Evolutionary conservation across 257 asterid species (phyloP), one percentile per base, ranked within the genome.

Genomic region (Solanum tacnaense): DNA sequence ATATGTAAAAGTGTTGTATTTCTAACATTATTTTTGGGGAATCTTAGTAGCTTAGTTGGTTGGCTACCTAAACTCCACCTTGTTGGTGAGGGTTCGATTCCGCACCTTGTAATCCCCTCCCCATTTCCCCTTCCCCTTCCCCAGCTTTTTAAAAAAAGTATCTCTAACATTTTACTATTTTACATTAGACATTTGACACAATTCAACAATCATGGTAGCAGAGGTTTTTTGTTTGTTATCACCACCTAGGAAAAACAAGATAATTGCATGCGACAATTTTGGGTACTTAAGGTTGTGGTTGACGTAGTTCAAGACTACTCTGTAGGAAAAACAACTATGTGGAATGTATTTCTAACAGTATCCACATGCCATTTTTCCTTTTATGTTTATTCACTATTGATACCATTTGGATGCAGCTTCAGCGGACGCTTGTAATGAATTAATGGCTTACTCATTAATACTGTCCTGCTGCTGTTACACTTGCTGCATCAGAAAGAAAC

Each of bases 381-480:
- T 27, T 25, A 79, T 79, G 39, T 79, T 46, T 44, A 79, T 27
- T 79, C 39, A 79, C 67, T 1, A 16, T 44, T 44, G 38, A 81
- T 46, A 81, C 68, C 41, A 46, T 81, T 81, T 81, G 70, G 36
- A 73, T 89, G 93, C 98, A 96, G 99, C 99, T 89, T 89, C 98
- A 31, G 94, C 92, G 13, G 98, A 93, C 82, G 92, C 95, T 71
- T 96, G 99, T 90, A 96, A 95, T 83, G 99, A 96, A 90, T 90
- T 96, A 89, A 91, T 96, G 98, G 98, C 99, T 71, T 95, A 95
- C 90, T 94, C 99, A 34, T 92, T 96, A 83, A 89, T 95, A 93
- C 73, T 96, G 60, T 95, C 98, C 84, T 95, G 98, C 93, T 96
- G 98, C 88, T 96, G 99, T 92, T 95, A 96, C 85, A 96, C 98